phyloP scores from a whole-genome alignment of 768 basidiomycete species.

The Cystofilobasidium ferigula region DNA sequence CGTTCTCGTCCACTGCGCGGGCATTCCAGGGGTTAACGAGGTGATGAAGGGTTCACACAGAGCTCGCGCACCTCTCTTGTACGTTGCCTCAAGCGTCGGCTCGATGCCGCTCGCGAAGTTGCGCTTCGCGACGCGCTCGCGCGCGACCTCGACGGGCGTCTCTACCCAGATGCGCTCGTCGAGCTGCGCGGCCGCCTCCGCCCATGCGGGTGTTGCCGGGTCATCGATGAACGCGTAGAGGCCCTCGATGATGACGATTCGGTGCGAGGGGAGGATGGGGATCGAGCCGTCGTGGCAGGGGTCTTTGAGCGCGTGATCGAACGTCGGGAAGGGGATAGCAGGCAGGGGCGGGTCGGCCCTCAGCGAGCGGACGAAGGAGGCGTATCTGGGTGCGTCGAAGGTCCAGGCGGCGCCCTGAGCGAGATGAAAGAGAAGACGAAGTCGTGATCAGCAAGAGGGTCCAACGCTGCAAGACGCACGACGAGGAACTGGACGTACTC shows the following conservation, averaged over 20 bases:
- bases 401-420: slow-evolving; percentile 71
- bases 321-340: slow-evolving; percentile 58
- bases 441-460: slow-evolving; percentile 67
- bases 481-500: not conserved
- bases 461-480: slow-evolving; percentile 29
- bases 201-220: slow-evolving; percentile 54
- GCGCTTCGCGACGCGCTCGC: slow-evolving; percentile 8
- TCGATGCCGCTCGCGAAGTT: slow-evolving; percentile 21
- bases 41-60: not conserved
- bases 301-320: slow-evolving; percentile 79
- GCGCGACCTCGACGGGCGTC: not conserved
- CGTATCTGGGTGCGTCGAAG: slow-evolving; percentile 66
- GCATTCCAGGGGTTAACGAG: not conserved
- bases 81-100: slow-evolving; percentile 2
- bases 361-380: slow-evolving; percentile 53
- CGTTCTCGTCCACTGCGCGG: slow-evolving; percentile 28
- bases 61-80: slow-evolving; percentile 2
- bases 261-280: slow-evolving; percentile 52
- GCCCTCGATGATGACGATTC: slow-evolving; percentile 78
- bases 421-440: not conserved
- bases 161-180: slow-evolving; percentile 46
- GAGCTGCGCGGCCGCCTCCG: slow-evolving; percentile 50
- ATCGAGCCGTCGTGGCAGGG: slow-evolving; percentile 57
- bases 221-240: slow-evolving; percentile 67
- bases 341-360: slow-evolving; percentile 39